Base-by-base conservation (phyloP, 2,329 filamentous ascomycete genomes). In the Monosporascus ibericus region DNA sequence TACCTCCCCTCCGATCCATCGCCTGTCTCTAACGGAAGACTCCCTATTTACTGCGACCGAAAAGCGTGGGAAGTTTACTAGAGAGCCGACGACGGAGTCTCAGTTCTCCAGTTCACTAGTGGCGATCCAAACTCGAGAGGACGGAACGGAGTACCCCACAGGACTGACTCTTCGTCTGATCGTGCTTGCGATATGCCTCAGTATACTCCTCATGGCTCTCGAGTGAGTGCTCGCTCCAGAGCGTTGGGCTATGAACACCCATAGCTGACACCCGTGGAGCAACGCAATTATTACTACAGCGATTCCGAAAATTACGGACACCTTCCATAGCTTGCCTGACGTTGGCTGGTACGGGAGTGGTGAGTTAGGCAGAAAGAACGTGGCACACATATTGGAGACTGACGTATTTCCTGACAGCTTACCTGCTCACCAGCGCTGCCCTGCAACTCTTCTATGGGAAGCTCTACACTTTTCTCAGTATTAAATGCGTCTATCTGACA, bases 261-360 rank as follows among this genome's bases (percentile, higher is more conserved):
- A 30, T 42, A 38, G 44, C 52, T 55, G 57, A 67, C 49, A 54
- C 55, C 38, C 6, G n/a, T 37, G 30, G 6, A 64, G 62, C 44
- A 66, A 67, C 39, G 59, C 66, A 36, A 72, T 73, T 54, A 69
- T 74, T 44, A 67, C 70, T 17, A 73, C 71, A 3, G 71, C 70
- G 18, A 72, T 73, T 48, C 71, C 71, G 6, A 70, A 69, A 24
- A 73, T 73, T 50, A 71, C 70, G 1, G 62, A 65, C 51, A 58
- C 63, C 8, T 72, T 74, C 58, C 65, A 74, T 52, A 69, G 72
- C 40, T 63, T 77, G 0, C 58, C 63, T 5, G 75, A 78, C 53
- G 69, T 78, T 8, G 75, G 72, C 42, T 78, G 75, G 75, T 77
- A 78, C 51, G 73, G 72, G 17, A 71, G 69, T 53, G 59, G 64